Evolutionary conservation across 73 alveolate species (phyloP).

Genomic region (Blepharisma japonicum): DNA sequence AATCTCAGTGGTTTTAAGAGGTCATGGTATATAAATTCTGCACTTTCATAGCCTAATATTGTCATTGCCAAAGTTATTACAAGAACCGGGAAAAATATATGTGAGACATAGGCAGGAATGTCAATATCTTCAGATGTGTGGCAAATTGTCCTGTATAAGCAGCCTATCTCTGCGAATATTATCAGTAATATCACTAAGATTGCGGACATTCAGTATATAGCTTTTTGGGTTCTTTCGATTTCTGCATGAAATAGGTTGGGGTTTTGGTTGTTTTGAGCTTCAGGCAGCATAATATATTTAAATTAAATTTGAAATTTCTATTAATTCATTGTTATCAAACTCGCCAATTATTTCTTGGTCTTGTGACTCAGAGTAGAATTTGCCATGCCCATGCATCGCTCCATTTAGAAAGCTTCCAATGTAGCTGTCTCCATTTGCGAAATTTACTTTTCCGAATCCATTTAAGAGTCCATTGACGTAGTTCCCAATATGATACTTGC

Average conservation of each 20-base stretch:
- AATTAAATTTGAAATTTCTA: not conserved
- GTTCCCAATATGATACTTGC: slow-evolving; percentile 15
- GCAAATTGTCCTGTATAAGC: not conserved
- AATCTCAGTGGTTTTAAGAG: not conserved
- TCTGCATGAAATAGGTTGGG: not conserved
- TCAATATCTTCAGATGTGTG: slow-evolving; percentile 27
- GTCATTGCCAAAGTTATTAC: not conserved
- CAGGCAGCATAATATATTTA: no score
- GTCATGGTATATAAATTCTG: not conserved
- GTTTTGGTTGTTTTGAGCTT: not conserved
- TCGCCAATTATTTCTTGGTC: not conserved
- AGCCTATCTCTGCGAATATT: not conserved
- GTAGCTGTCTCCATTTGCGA: slow-evolving; percentile 12
- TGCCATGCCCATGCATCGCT: slow-evolving; percentile 16
- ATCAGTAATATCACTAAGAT: not conserved
- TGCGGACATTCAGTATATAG: not conserved
- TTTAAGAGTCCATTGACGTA: not conserved
- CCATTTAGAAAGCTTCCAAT: slow-evolving; percentile 18
- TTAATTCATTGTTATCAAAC: not conserved
- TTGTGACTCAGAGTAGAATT: not conserved
- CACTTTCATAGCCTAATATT: not conserved
- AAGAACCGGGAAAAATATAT: slow-evolving; percentile 10
- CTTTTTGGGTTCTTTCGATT: slow-evolving; percentile 25
- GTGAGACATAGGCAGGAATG: slow-evolving; percentile 11
- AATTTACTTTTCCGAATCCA: slow-evolving; percentile 8